phyloP scores from a whole-genome alignment of 306 rosid genomes.

The Gleditsia sinensis region DNA sequence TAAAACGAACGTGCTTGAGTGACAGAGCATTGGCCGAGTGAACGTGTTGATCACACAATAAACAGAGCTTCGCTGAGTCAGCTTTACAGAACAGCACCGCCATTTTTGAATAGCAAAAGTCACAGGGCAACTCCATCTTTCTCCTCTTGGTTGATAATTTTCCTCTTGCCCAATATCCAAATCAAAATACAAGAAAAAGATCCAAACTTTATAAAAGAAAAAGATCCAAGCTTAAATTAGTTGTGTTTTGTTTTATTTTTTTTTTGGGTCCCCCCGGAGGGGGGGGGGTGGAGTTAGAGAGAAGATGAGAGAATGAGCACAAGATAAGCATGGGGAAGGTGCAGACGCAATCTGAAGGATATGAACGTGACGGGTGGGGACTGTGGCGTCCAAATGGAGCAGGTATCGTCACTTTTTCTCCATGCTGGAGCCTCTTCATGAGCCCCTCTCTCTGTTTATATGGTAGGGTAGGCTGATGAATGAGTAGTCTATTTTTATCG shows the following conservation, averaged over 20 bases:
- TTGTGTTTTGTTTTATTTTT: too few relatives aligned
- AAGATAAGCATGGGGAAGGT: constrained; percentile 42
- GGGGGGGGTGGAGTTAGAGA: too few relatives aligned
- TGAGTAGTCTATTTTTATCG: too few relatives aligned
- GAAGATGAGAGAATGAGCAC: constrained; percentile 14
- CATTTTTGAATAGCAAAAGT: constrained; percentile 43
- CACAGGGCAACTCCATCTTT: constrained; percentile 37
- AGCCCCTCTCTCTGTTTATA: background rate
- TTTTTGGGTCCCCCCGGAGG: too few relatives aligned
- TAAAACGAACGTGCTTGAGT: constrained; percentile 51
- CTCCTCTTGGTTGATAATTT: background rate
- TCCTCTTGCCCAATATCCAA: background rate
- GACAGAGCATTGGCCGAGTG: constrained; percentile 60
- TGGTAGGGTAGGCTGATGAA: too few relatives aligned
- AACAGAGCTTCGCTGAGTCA: constrained; percentile 51
- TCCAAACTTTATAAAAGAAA: too few relatives aligned
- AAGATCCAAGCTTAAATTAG: too few relatives aligned
- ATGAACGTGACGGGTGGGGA: constrained; percentile 5
- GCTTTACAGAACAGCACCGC: constrained; percentile 47
- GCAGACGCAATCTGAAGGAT: constrained; percentile 5
- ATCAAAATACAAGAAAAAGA: background rate
- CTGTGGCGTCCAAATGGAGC: background rate
- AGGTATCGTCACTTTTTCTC: constrained; percentile 32
- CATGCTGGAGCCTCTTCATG: constrained; percentile 13
- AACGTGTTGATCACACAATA: constrained; percentile 51